A percentile compares a stretch with the other conserved stretches of the same genome.
These are phyloP conservation scores for Ceratobasidium sp. DNA, from an alignment of 1,284 basidiomycete genomes.

Conservation along the genomic window DNA sequence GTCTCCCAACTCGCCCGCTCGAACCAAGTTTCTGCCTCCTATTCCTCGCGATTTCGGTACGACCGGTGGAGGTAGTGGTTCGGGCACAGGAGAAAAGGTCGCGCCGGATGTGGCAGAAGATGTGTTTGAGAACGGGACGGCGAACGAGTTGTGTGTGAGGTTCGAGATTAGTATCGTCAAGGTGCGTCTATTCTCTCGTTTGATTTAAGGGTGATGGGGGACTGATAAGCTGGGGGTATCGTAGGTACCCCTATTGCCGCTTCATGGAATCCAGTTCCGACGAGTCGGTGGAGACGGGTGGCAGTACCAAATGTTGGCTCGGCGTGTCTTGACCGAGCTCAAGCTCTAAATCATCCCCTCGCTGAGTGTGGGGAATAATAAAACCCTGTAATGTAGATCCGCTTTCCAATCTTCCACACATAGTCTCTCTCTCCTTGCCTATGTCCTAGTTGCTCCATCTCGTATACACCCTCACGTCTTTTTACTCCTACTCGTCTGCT, in stretches of 20 bases:
- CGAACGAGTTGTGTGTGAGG: slow-evolving; percentile 83
- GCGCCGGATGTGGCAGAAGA: slow-evolving; percentile 76
- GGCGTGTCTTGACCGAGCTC: slow-evolving; percentile 91
- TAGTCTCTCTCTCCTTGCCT: no score
- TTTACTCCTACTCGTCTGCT: no score
- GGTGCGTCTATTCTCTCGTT: slow-evolving; percentile 65
- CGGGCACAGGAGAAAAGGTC: slow-evolving; percentile 63
- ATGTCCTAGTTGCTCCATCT: no score
- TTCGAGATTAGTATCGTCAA: slow-evolving; percentile 97
- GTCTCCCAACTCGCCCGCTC: slow-evolving; percentile 1
- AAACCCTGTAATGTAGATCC: no score
- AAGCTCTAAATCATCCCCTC: slow-evolving; percentile 71
- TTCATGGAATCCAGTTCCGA: slow-evolving; percentile 97
- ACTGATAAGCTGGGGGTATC: slow-evolving; percentile 49
- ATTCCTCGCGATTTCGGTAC: slow-evolving; percentile 75
- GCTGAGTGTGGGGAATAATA: no score
- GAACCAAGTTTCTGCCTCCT: slow-evolving; percentile 73
- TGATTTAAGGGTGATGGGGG: not conserved
- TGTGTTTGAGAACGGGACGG: slow-evolving; percentile 78
- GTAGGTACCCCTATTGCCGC: slow-evolving; percentile 92
- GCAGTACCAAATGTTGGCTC: slow-evolving; percentile 98
- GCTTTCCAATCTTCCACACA: no score
- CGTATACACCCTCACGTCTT: no score
- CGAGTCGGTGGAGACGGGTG: slow-evolving; percentile 93
- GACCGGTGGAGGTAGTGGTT: not conserved